Conservation (phyloP, 2,329 filamentous ascomycete genomes). For the Zasmidium angulare region DNA sequence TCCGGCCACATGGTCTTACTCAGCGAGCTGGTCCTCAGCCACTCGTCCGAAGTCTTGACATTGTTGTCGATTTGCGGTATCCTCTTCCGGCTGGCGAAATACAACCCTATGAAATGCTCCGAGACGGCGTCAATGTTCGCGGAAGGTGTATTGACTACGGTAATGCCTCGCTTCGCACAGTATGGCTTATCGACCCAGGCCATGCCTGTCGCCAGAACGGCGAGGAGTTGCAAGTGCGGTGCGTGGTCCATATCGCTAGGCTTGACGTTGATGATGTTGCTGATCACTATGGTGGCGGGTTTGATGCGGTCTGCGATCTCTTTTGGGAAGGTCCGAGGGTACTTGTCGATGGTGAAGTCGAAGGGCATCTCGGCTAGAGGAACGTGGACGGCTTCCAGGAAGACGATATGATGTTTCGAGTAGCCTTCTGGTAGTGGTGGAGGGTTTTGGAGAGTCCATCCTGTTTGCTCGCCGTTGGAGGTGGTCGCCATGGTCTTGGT, state of each 20-base stretch:
- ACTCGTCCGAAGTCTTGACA: constrained; percentile 22
- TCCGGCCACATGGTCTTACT: constrained; percentile 20
- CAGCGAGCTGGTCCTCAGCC: constrained; percentile 17
- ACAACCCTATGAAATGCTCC: constrained; percentile 21
- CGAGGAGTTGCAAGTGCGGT: constrained; percentile 20
- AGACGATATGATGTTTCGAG: constrained; percentile 23
- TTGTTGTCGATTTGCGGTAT: constrained; percentile 16
- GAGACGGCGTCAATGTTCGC: constrained; percentile 24
- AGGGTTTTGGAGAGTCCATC: constrained; percentile 17
- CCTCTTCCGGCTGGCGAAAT: constrained; percentile 21
- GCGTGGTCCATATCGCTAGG: constrained; percentile 23
- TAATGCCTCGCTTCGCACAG: constrained; percentile 17
- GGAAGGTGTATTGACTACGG: constrained; percentile 18
- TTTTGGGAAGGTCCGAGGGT: constrained; percentile 32
- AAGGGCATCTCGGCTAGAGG: constrained; percentile 18
- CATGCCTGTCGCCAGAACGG: constrained; percentile 23
- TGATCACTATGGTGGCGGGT: constrained; percentile 22
- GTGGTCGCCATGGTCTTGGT: background rate
- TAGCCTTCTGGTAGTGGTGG: constrained; percentile 20
- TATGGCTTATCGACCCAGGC: constrained; percentile 25
- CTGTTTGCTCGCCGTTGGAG: background rate
- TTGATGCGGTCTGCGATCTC: constrained; percentile 22
- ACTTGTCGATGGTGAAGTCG: constrained; percentile 20
- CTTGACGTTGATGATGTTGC: constrained; percentile 20
- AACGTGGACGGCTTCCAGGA: constrained; percentile 21